Evolutionary conservation across 148 eudicot species (phyloP).

Genomic region (Camellia lanceoleosa): DNA sequence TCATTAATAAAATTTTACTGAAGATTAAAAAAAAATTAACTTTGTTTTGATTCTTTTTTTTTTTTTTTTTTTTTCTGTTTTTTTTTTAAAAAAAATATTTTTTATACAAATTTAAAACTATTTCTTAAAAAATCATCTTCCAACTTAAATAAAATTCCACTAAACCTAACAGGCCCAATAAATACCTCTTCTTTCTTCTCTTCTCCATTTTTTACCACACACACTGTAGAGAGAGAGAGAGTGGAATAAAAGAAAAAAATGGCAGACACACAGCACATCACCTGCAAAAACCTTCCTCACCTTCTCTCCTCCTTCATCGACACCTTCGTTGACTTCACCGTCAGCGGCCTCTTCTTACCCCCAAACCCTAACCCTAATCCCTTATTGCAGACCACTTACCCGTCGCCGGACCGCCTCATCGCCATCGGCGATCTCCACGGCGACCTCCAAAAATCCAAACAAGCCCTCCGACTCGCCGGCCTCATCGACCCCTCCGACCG

Average conservation of each 20-base stretch:
- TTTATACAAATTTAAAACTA: no score
- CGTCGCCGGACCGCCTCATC: constrained; percentile 62
- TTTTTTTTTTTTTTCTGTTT: no score
- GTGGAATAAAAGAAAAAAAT: not conserved
- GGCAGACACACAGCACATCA: constrained; percentile 14
- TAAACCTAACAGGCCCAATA: no score
- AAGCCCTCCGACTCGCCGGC: constrained; percentile 63
- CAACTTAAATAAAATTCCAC: no score
- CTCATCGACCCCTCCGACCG: constrained; percentile 50
- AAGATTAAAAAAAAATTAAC: no score
- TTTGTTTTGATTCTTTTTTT: no score
- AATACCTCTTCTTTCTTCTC: no score
- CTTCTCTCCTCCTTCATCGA: constrained; percentile 69
- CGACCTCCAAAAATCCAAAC: constrained; percentile 67
- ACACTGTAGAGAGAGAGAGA: no score
- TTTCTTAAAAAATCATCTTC: no score
- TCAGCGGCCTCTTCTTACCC: constrained; percentile 67
- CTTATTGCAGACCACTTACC: constrained; percentile 33
- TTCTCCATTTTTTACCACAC: no score
- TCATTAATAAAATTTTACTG: no score
- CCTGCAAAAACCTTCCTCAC: constrained; percentile 52
- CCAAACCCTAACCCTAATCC: constrained; percentile 26
- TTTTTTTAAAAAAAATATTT: no score
- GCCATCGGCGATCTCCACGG: constrained; percentile 93
- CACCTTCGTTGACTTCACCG: constrained; percentile 75